phyloP scores from a whole-genome alignment of 179 eudicot species.

The Nepenthes alata region DNA sequence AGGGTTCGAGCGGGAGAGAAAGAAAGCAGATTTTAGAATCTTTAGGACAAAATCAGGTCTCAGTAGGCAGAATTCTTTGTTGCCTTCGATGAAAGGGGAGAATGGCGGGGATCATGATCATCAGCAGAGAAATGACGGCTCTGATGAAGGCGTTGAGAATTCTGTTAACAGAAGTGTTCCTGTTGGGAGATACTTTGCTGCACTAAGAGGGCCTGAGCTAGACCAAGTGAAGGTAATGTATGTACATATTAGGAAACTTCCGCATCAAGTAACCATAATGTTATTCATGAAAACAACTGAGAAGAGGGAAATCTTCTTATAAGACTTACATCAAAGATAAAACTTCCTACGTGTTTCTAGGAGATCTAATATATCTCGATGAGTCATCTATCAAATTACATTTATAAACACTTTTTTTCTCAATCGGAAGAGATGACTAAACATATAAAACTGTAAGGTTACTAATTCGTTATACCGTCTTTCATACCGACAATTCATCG shows the following conservation, averaged over 20 bases:
- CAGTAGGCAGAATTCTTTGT: constrained; percentile 44
- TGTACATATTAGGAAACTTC: not conserved
- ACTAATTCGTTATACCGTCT: too few relatives aligned
- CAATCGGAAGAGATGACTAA: too few relatives aligned
- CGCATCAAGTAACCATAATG: not conserved
- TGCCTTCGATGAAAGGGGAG: constrained; percentile 43
- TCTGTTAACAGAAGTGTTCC: constrained; percentile 60
- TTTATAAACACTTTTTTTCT: too few relatives aligned
- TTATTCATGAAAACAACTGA: not conserved
- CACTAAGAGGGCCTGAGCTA: constrained; percentile 85
- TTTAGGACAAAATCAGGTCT: constrained; percentile 75
- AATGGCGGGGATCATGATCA: constrained; percentile 17
- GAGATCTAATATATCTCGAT: too few relatives aligned
- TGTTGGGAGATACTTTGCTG: constrained; percentile 96
- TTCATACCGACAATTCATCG: too few relatives aligned
- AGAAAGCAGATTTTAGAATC: constrained; percentile 54
- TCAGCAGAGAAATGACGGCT: constrained; percentile 2
- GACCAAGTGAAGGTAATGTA: constrained; percentile 88
- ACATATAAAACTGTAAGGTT: too few relatives aligned
- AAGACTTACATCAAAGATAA: too few relatives aligned
- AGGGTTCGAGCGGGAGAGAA: constrained; percentile 35
- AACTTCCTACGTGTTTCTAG: too few relatives aligned
- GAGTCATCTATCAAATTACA: too few relatives aligned
- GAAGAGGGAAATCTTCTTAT: not conserved
- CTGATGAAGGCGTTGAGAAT: constrained; percentile 27